Evolutionary conservation across 2,329 filamentous ascomycete genomes (phyloP).

Genomic region (Sporothrix pallida): DNA sequence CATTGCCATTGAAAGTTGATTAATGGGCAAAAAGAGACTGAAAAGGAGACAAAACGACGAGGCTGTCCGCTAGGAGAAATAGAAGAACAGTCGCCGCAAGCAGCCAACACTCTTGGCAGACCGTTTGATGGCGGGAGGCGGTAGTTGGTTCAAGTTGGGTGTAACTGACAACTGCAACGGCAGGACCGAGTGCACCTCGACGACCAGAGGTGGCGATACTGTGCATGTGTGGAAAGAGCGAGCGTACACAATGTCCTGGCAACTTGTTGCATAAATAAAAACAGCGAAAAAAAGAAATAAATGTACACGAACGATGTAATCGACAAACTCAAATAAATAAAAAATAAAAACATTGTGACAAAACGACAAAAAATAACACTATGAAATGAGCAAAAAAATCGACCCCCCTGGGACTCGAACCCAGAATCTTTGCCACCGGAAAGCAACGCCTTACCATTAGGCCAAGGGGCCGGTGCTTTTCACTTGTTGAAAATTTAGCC

Average conservation of each 20-base stretch:
- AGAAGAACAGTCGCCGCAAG: conserved; percentile 5
- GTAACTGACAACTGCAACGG: neutral
- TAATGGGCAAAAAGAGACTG: neutral
- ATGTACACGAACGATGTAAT: neutral
- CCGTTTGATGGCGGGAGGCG: neutral
- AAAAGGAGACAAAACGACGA: too few relatives aligned
- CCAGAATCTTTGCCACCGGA: conserved; percentile 39
- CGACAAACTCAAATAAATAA: neutral
- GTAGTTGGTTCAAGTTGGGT: too few relatives aligned
- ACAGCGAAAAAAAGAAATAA: neutral
- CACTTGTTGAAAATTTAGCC: neutral
- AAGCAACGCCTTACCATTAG: conserved; percentile 40
- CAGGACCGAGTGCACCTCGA: neutral
- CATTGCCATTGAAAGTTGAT: neutral
- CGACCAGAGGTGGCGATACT: neutral
- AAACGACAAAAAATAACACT: neutral
- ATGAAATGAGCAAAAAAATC: conserved; percentile 42
- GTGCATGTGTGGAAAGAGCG: neutral
- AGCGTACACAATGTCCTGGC: neutral
- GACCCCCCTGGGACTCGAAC: conserved; percentile 39
- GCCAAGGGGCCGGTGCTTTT: conserved; percentile 37
- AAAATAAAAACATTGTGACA: neutral
- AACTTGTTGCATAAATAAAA: neutral
- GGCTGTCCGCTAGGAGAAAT: neutral
- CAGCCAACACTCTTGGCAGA: neutral